Percentiles rank a stretch among this genome's conserved stretches.
These are phyloP conservation scores for Cryptococcus deneoformans DNA, from an alignment of 1,284 basidiomycete genomes.

Conservation along the genomic window DNA sequence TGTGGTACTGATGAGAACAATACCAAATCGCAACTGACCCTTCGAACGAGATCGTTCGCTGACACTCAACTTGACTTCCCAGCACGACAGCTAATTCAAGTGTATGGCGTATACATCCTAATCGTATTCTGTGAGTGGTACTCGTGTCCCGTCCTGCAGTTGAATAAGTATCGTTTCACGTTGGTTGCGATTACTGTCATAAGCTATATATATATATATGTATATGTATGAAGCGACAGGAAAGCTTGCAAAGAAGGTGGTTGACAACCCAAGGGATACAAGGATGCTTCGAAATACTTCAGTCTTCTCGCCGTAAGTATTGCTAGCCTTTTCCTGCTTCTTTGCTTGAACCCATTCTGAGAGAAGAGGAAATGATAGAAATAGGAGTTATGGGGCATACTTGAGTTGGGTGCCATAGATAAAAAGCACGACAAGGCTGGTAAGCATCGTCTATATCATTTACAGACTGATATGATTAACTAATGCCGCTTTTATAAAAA, in stretches of 20 bases:
- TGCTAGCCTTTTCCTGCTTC: not conserved
- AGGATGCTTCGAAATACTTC: constrained; percentile 26
- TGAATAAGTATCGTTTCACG: no score
- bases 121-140: no score
- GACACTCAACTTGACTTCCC: not conserved
- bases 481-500: constrained; percentile 8
- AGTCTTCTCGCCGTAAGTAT: constrained; percentile 24
- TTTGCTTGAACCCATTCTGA: not conserved
- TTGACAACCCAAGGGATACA: constrained; percentile 22
- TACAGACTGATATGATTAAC: no score
- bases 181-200: no score
- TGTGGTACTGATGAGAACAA: no score
- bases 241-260: constrained; percentile 19
- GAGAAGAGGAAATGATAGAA: constrained; percentile 7
- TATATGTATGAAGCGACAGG: constrained; percentile 5
- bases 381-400: constrained; percentile 25
- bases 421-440: constrained; percentile 25
- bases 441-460: no score
- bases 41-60: no score
- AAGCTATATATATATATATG: no score
- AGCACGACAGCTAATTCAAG: not conserved
- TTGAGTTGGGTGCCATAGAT: constrained; percentile 13
- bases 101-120: no score
- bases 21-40: no score
- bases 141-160: no score